A percentile compares a stretch with the other conserved stretches of the same genome.
phyloP scores from a whole-genome alignment of 139 green algal species.

The Diplosphaera chodatii region DNA sequence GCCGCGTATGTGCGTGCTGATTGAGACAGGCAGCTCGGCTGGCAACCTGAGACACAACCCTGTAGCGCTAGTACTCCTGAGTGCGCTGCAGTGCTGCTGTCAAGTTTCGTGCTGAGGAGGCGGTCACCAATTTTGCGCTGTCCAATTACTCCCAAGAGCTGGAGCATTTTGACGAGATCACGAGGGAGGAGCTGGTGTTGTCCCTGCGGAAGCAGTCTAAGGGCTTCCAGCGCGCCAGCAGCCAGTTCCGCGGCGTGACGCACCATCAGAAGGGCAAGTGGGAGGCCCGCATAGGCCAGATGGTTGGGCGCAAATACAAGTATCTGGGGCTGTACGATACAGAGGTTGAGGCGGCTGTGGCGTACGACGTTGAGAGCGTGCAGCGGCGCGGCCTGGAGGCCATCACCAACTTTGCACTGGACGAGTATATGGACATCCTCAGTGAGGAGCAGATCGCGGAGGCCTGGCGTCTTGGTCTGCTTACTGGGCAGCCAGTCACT shows the following conservation, averaged over 20 bases:
- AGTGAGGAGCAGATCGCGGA: neutral
- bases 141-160: conserved; percentile 54
- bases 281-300: conserved; percentile 61
- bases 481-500: neutral
- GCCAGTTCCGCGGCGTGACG: conserved; percentile 63
- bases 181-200: conserved; percentile 65
- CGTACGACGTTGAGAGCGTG: conserved; percentile 64
- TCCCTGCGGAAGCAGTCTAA: conserved; percentile 60
- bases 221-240: conserved; percentile 43
- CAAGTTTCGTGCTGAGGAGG: conserved; percentile 48
- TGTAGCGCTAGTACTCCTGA: too few relatives aligned
- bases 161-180: conserved; percentile 43
- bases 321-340: conserved; percentile 67
- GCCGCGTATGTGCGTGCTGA: too few relatives aligned
- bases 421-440: conserved; percentile 44
- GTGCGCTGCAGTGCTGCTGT: conserved; percentile 30
- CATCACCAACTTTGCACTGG: conserved; percentile 69
- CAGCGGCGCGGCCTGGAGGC: conserved; percentile 46
- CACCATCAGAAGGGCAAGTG: conserved; percentile 70
- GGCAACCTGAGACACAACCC: too few relatives aligned
- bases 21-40: too few relatives aligned
- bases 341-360: conserved; percentile 60
- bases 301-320: conserved; percentile 51
- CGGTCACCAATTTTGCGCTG: conserved; percentile 65
- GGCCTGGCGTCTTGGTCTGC: neutral